phyloP scores from a whole-genome alignment of 208 protist genomes.

The Leishmania arabica region DNA sequence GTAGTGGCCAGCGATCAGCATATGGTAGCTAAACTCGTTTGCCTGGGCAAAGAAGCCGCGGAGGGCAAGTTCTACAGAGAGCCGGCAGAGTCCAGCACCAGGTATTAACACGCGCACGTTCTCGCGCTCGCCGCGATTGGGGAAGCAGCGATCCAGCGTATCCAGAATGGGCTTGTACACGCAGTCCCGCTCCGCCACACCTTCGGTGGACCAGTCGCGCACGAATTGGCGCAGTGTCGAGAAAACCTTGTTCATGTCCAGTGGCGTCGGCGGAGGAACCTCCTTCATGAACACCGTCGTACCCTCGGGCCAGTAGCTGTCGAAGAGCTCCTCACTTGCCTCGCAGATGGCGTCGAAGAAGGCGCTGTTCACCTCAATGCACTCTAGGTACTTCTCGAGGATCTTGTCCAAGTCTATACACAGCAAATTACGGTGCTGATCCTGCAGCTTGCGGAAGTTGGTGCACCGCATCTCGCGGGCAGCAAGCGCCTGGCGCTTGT shows the following conservation, averaged over 20 bases:
- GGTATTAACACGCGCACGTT: conserved; percentile 85
- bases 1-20: conserved; percentile 97
- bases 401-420: conserved; percentile 84
- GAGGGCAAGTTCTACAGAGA: conserved; percentile 94
- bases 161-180: conserved; percentile 91
- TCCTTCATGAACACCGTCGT: conserved; percentile 66
- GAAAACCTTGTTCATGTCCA: conserved; percentile 95
- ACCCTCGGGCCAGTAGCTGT: conserved; percentile 90
- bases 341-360: conserved; percentile 89
- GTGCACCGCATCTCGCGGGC: conserved; percentile 72
- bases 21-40: conserved; percentile 98
- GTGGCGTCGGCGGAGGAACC: conserved; percentile 75
- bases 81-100: conserved; percentile 92
- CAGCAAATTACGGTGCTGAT: conserved; percentile 67
- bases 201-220: conserved; percentile 95
- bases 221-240: conserved; percentile 96
- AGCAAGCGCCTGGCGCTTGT: conserved; percentile 69
- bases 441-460: conserved; percentile 83
- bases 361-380: conserved; percentile 78
- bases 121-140: conserved; percentile 45
- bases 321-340: conserved; percentile 82
- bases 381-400: conserved; percentile 72
- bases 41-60: conserved; percentile 94
- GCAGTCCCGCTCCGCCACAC: conserved; percentile 86
- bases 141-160: conserved; percentile 79